Conservation (phyloP, 345 rosid genomes). For the Rhodomyrtus tomentosa region DNA sequence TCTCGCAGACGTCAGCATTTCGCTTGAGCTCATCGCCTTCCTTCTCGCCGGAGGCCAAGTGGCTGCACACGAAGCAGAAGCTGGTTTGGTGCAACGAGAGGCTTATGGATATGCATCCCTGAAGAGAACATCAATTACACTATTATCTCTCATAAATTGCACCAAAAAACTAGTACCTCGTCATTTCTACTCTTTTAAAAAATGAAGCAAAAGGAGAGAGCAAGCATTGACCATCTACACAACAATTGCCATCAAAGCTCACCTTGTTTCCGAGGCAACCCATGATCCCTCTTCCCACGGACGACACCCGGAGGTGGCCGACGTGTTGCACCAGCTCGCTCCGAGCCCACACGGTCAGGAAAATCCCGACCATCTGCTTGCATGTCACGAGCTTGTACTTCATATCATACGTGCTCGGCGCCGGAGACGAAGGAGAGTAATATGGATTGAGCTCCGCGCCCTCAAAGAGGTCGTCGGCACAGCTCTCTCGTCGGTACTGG, state of each 20-base stretch:
- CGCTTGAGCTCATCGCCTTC: constrained; percentile 91
- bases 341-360: constrained; percentile 80
- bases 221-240: background rate
- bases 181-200: background rate
- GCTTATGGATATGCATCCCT: constrained; percentile 94
- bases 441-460: constrained; percentile 5
- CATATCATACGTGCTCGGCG: constrained; percentile 11
- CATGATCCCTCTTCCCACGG: constrained; percentile 92
- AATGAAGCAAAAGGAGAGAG: background rate
- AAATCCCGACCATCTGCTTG: constrained; percentile 98
- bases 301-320: constrained; percentile 71
- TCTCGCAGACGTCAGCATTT: constrained; percentile 80
- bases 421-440: constrained; percentile 11
- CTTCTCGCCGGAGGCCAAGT: constrained; percentile 94
- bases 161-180: background rate
- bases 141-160: background rate
- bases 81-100: constrained; percentile 86
- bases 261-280: constrained; percentile 94
- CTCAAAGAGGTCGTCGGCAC: constrained; percentile 7
- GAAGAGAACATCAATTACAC: background rate
- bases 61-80: constrained; percentile 92
- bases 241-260: background rate
- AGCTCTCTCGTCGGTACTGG: constrained; percentile 14
- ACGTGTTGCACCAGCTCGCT: constrained; percentile 73
- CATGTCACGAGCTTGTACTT: constrained; percentile 56